These are phyloP conservation scores for Wickerhamomyces alni DNA, from an alignment of 805 yeast genomes.

Conservation along the genomic window DNA sequence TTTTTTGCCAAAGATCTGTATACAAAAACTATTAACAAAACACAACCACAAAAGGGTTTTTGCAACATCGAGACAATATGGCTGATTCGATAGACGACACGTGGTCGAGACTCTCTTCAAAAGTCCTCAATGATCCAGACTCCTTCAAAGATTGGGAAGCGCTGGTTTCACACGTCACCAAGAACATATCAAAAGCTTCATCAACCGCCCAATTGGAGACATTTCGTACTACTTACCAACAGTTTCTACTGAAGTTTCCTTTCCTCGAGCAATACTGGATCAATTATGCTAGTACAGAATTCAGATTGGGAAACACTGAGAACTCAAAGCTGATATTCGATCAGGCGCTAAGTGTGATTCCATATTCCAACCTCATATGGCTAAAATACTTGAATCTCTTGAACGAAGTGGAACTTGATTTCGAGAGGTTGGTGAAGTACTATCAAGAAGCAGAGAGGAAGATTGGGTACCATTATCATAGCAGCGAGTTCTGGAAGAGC, in stretches of 20 bases:
- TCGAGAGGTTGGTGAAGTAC: slow-evolving; percentile 26
- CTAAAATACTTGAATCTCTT: slow-evolving; percentile 37
- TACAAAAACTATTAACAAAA: too few relatives aligned
- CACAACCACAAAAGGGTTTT: too few relatives aligned
- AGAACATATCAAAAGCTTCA: slow-evolving; percentile 31
- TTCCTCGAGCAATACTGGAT: slow-evolving; percentile 51
- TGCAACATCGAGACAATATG: too few relatives aligned
- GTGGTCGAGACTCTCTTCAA: slow-evolving; percentile 3
- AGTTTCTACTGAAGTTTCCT: slow-evolving; percentile 43
- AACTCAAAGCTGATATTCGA: slow-evolving; percentile 31
- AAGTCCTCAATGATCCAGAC: slow-evolving; percentile 26
- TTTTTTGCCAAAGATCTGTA: too few relatives aligned
- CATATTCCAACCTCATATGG: slow-evolving; percentile 48
- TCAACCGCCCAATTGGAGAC: slow-evolving; percentile 24
- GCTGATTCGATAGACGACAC: slow-evolving; percentile 1
- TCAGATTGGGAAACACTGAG: slow-evolving; percentile 36
- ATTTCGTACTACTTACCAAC: slow-evolving; percentile 34
- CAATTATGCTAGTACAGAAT: slow-evolving; percentile 44
- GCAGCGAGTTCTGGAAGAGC: slow-evolving; percentile 44
- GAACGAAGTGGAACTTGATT: slow-evolving; percentile 21
- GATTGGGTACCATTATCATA: slow-evolving; percentile 48
- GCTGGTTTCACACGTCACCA: slow-evolving; percentile 28
- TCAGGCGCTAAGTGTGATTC: slow-evolving; percentile 33
- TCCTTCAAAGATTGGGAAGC: slow-evolving; percentile 32
- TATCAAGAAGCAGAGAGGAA: slow-evolving; percentile 42